These are phyloP conservation scores for Phylloporus scabripes DNA, from an alignment of 768 basidiomycete species.

Conservation along the genomic window DNA sequence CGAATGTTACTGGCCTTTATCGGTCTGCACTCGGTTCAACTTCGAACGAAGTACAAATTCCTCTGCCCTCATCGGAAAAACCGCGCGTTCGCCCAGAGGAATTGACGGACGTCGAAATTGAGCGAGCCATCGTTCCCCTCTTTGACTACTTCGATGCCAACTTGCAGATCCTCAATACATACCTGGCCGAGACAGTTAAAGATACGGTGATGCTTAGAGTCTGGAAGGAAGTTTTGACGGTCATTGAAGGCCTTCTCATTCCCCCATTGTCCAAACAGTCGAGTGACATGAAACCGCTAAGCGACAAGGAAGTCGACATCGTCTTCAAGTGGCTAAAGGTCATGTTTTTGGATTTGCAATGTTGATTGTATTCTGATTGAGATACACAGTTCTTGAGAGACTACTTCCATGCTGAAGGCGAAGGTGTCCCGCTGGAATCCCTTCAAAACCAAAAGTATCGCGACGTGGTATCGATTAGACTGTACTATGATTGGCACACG, in stretches of 20 bases:
- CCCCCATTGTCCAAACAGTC: constrained; percentile 82
- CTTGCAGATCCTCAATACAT: constrained; percentile 83
- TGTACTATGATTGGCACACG: constrained; percentile 98
- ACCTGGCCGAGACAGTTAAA: constrained; percentile 78
- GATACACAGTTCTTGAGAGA: constrained; percentile 75
- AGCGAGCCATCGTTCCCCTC: constrained; percentile 82
- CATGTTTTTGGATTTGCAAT: background rate
- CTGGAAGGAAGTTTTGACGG: constrained; percentile 91
- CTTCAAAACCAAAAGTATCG: constrained; percentile 95
- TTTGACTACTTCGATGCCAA: constrained; percentile 98
- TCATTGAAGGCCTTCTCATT: constrained; percentile 84
- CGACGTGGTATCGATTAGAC: constrained; percentile 79
- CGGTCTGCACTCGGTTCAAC: constrained; percentile 67
- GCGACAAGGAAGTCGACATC: constrained; percentile 95
- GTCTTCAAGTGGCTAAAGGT: constrained; percentile 99
- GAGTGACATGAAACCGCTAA: constrained; percentile 88
- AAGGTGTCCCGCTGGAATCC: constrained; percentile 79
- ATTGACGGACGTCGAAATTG: constrained; percentile 89
- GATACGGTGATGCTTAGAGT: constrained; percentile 88
- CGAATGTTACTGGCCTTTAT: constrained; percentile 75
- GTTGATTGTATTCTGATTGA: background rate
- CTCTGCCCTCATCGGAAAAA: constrained; percentile 69
- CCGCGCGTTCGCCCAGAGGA: constrained; percentile 74
- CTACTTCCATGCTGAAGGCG: constrained; percentile 93
- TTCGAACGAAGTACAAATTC: constrained; percentile 68